phyloP scores from a whole-genome alignment of 2,329 filamentous ascomycete species.

The Diplodia corticola region DNA sequence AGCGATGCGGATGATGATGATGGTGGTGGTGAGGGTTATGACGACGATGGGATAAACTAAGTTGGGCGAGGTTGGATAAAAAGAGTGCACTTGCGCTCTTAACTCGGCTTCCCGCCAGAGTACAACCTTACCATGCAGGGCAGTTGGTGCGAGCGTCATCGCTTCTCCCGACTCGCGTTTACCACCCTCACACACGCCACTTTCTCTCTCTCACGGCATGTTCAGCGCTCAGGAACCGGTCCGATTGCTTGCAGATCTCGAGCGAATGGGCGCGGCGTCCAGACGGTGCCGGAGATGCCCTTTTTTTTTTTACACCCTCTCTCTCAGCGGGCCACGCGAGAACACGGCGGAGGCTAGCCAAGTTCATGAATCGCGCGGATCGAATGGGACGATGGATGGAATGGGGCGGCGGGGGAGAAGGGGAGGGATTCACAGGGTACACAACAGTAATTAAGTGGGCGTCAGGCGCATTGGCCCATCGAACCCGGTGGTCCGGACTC shows the following conservation, averaged over 20 bases:
- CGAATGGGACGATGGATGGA: neutral
- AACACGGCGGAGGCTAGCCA: neutral
- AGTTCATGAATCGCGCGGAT: neutral
- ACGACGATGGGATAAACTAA: neutral
- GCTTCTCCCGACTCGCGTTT: neutral
- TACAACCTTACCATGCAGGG: constrained; percentile 5
- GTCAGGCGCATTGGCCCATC: neutral
- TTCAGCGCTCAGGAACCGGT: neutral
- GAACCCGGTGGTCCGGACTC: neutral
- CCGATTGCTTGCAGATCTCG: neutral
- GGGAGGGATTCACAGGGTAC: neutral
- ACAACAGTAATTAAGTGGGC: neutral
- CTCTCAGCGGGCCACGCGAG: neutral
- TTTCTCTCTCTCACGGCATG: too few relatives aligned
- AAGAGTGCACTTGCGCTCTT: neutral
- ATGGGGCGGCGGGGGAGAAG: neutral
- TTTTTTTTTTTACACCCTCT: too few relatives aligned
- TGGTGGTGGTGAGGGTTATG: neutral
- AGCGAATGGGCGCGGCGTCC: neutral
- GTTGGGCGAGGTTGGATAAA: neutral
- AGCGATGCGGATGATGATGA: too few relatives aligned
- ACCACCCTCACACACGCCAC: neutral
- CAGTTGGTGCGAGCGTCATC: neutral
- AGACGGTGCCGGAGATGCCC: neutral
- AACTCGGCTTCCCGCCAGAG: neutral